Evolutionary conservation across 371 early-diverging fungal species (phyloP).

Genomic region (Circinella umbellata): DNA sequence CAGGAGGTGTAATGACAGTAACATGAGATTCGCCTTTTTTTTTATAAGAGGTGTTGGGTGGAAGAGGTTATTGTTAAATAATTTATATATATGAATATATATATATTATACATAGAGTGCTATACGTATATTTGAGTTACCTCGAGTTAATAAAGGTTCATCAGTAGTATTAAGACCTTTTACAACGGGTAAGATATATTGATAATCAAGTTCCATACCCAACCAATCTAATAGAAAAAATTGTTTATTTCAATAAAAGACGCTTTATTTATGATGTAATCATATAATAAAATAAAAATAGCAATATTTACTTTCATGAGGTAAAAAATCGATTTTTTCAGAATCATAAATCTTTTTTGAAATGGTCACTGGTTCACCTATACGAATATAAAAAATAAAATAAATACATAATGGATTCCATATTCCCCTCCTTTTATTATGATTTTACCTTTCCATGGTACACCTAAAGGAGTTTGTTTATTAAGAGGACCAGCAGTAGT

Average conservation of each 20-base stretch:
- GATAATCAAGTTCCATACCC: constrained; percentile 65
- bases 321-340: constrained; percentile 50
- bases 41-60: too few species aligned
- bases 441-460: constrained; percentile 28
- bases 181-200: constrained; percentile 61
- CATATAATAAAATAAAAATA: not conserved
- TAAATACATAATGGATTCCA: not conserved
- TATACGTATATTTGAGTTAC: not conserved
- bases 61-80: not conserved
- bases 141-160: constrained; percentile 50
- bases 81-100: not conserved
- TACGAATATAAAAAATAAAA: not conserved
- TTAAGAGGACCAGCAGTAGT: not conserved
- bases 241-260: not conserved
- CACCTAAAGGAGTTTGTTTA: constrained; percentile 29
- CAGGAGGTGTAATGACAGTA: constrained; percentile 79
- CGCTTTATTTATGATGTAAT: not conserved
- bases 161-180: constrained; percentile 54
- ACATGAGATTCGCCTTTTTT: constrained; percentile 74
- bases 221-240: constrained; percentile 54
- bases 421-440: not conserved
- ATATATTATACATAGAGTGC: constrained; percentile 5
- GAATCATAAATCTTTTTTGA: constrained; percentile 48
- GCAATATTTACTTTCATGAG: constrained; percentile 36
- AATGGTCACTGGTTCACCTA: constrained; percentile 38